These are phyloP conservation scores for Sphaerulina musiva DNA, from an alignment of 2,329 filamentous ascomycete species.

Conservation along the genomic window DNA sequence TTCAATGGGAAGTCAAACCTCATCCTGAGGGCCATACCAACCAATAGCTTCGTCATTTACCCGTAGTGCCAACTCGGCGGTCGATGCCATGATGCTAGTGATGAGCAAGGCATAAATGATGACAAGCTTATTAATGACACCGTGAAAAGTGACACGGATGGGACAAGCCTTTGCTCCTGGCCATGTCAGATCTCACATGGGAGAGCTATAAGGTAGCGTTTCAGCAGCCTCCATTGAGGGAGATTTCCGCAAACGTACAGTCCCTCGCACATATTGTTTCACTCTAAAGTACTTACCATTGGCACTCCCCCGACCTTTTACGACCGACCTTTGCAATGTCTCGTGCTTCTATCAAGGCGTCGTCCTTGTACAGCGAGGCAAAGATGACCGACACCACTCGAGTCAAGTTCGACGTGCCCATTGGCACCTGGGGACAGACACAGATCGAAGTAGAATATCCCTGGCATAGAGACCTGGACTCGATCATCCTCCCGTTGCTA, in stretches of 20 bases:
- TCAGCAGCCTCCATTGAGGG: neutral
- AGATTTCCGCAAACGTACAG: neutral
- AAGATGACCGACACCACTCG: conserved; percentile 9
- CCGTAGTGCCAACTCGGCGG: neutral
- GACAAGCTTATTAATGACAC: neutral
- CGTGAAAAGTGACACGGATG: neutral
- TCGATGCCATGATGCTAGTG: neutral
- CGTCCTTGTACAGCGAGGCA: conserved; percentile 6
- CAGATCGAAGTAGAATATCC: conserved; percentile 15
- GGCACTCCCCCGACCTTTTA: neutral
- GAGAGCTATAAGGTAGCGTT: conserved; percentile 3
- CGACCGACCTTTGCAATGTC: neutral
- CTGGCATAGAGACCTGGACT: conserved; percentile 15
- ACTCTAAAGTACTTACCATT: neutral
- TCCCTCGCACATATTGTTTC: neutral
- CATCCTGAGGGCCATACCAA: conserved; percentile 6
- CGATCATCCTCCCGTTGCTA: conserved; percentile 13
- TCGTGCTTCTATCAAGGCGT: conserved; percentile 3
- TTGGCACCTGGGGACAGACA: conserved; percentile 13
- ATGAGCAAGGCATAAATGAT: neutral
- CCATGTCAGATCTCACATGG: neutral
- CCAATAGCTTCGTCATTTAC: conserved; percentile 2
- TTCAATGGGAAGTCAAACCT: conserved; percentile 3
- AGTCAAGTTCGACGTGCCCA: conserved; percentile 15
- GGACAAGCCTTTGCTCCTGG: neutral